phyloP scores from a whole-genome alignment of 2,329 filamentous ascomycete genomes.

The Plectosphaerella sp. region DNA sequence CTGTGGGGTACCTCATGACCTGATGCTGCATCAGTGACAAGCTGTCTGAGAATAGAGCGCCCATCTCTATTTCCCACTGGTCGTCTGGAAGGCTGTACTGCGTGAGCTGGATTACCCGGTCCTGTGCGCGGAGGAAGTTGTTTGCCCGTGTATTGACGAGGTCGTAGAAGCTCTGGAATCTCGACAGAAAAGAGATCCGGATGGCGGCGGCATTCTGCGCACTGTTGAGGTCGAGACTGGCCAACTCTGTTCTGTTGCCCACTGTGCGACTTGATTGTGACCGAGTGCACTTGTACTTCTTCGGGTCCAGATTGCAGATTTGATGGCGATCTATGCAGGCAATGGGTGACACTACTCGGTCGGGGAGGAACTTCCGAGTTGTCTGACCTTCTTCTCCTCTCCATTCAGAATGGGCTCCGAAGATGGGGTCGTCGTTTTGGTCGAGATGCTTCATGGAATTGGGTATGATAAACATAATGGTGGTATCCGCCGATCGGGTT shows the following conservation, averaged over 20 bases:
- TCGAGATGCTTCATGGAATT: slow-evolving; percentile 4
- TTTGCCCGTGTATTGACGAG: slow-evolving; percentile 3
- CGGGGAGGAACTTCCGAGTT: no score
- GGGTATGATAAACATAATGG: slow-evolving; percentile 1
- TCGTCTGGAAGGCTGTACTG: slow-evolving; percentile 1
- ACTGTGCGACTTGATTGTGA: not conserved
- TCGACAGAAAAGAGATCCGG: not conserved
- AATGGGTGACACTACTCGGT: slow-evolving; percentile 2
- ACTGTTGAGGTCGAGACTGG: not conserved
- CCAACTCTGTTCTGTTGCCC: not conserved
- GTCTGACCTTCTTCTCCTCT: no score
- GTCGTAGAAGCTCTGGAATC: not conserved
- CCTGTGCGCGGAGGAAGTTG: slow-evolving; percentile 1
- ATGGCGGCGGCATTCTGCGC: not conserved
- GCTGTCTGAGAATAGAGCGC: not conserved
- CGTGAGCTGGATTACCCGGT: not conserved
- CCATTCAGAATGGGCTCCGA: slow-evolving; percentile 1
- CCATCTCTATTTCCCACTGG: slow-evolving; percentile 7
- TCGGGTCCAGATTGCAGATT: slow-evolving; percentile 5
- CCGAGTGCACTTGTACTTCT: not conserved
- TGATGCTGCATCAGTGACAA: not conserved
- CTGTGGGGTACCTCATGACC: not conserved
- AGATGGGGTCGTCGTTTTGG: slow-evolving; percentile 5
- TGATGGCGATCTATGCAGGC: slow-evolving; percentile 3
- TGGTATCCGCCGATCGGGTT: slow-evolving; percentile 1